Conservation (phyloP, 106 monocot genomes). For the Dactylorhiza incarnata region DNA sequence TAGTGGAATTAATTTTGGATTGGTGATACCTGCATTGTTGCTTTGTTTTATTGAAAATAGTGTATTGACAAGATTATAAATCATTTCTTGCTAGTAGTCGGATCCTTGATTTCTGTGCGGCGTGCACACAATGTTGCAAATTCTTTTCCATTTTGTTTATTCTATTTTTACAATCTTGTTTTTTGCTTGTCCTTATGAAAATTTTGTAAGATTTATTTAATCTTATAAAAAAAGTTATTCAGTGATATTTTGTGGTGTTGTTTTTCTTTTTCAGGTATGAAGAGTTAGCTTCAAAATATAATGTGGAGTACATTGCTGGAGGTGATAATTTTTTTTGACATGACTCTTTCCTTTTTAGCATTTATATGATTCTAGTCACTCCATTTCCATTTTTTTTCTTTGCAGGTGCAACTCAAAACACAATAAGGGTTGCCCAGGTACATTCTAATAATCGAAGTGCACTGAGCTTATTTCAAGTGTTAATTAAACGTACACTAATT, state of each 20-base stretch:
- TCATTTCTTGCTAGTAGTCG: too few relatives aligned
- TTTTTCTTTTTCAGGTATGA: constrained; percentile 50
- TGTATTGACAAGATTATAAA: too few relatives aligned
- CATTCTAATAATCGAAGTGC: background rate
- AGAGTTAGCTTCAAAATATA: constrained; percentile 59
- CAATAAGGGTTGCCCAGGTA: constrained; percentile 98
- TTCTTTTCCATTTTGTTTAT: too few relatives aligned
- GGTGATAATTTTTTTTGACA: constrained; percentile 25
- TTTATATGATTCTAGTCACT: background rate
- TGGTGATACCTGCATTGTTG: too few relatives aligned
- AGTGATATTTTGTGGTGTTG: background rate
- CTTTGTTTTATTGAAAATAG: too few relatives aligned
- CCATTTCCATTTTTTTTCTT: background rate
- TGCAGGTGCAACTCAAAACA: constrained; percentile 90
- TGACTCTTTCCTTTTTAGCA: background rate
- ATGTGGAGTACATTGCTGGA: constrained; percentile 93
- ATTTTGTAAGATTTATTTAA: too few relatives aligned
- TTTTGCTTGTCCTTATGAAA: too few relatives aligned
- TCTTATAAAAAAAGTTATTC: background rate
- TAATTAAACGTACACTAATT: background rate
- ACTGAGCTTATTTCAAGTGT: background rate
- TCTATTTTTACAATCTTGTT: too few relatives aligned
- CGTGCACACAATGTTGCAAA: too few relatives aligned
- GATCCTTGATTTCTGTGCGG: too few relatives aligned
- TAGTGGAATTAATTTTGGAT: too few relatives aligned